A percentile compares a stretch with the other conserved stretches of the same genome.
These are phyloP conservation scores for Neurospora terricola DNA, from an alignment of 495 filamentous ascomycete genomes.

Conservation along the genomic window DNA sequence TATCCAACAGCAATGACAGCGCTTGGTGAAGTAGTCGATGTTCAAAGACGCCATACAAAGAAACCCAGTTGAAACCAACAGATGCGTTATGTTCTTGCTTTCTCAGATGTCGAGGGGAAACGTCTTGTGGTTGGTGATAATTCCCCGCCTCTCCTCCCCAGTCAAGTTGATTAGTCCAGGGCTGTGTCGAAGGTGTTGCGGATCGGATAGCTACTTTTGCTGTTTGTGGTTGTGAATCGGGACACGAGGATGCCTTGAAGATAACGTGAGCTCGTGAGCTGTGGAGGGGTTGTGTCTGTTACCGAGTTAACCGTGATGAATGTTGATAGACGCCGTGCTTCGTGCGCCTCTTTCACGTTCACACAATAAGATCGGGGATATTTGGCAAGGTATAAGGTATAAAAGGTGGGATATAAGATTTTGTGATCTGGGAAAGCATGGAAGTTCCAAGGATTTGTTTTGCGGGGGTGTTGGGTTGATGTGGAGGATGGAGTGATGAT, in stretches of 20 bases:
- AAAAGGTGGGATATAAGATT: background rate
- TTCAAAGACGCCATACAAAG: background rate
- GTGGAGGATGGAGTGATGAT: background rate
- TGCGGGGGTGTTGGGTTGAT: background rate
- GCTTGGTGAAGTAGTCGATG: background rate
- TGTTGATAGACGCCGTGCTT: background rate
- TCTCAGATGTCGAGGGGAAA: background rate
- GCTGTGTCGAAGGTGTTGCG: background rate
- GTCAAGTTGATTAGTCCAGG: background rate
- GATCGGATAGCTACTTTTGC: background rate
- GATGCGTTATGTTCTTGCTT: background rate
- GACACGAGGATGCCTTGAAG: background rate
- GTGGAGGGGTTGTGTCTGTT: background rate
- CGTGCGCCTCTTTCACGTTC: background rate
- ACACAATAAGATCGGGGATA: background rate
- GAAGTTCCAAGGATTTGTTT: background rate
- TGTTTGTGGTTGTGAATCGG: background rate
- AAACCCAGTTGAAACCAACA: background rate
- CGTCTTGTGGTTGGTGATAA: background rate
- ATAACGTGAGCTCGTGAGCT: background rate
- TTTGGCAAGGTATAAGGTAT: background rate
- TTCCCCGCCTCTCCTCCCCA: background rate
- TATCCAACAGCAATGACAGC: conserved; percentile 1
- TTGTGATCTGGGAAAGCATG: background rate
- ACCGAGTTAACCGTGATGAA: background rate